Evolutionary conservation across 2,329 filamentous ascomycete species (phyloP).

Genomic region (Nectriaceae sp.): DNA sequence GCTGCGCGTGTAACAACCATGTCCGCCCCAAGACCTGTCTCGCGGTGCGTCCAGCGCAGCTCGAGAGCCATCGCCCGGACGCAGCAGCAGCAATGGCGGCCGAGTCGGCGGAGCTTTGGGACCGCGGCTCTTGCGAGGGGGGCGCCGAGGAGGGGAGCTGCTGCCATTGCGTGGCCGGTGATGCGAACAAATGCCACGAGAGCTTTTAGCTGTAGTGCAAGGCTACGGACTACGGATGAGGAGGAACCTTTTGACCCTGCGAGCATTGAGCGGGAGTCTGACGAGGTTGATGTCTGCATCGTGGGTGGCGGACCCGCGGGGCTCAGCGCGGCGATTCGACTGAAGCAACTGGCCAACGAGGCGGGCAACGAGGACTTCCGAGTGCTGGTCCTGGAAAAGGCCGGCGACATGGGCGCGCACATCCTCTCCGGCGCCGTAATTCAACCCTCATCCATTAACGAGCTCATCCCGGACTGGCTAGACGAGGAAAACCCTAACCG

Average conservation of each 20-base stretch:
- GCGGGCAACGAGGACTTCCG: constrained; percentile 95
- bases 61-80: constrained; percentile 34
- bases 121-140: constrained; percentile 17
- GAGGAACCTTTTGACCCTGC: constrained; percentile 66
- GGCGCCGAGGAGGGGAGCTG: constrained; percentile 8
- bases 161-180: constrained; percentile 19
- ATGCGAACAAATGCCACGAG: constrained; percentile 28
- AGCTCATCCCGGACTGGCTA: constrained; percentile 93
- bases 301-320: constrained; percentile 95
- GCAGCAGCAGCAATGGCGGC: constrained; percentile 23
- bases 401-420: constrained; percentile 91
- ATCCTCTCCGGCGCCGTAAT: constrained; percentile 96
- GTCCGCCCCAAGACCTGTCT: constrained; percentile 39
- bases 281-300: constrained; percentile 95
- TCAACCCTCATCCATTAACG: constrained; percentile 82
- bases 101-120: constrained; percentile 24
- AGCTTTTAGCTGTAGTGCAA: constrained; percentile 26
- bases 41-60: constrained; percentile 42
- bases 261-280: constrained; percentile 79
- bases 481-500: constrained; percentile 83
- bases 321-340: constrained; percentile 85
- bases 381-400: constrained; percentile 91
- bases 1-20: constrained; percentile 25
- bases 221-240: constrained; percentile 12
- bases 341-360: constrained; percentile 94